phyloP scores from a whole-genome alignment of 768 basidiomycete genomes.

The Imleria badia region DNA sequence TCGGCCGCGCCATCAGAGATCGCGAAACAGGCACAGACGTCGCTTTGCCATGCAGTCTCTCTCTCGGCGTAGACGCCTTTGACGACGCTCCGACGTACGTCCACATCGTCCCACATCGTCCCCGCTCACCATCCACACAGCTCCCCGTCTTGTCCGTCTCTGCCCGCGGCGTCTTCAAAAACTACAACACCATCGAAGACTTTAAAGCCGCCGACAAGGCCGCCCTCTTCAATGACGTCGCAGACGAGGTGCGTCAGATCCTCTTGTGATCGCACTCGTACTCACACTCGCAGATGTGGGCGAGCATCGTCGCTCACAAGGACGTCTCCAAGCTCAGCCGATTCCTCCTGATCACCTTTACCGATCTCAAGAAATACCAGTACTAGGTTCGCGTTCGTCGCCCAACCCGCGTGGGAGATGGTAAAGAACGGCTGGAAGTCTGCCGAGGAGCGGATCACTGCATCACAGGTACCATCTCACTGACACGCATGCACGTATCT shows the following conservation, averaged over 20 bases:
- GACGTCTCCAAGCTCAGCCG: slow-evolving; percentile 60
- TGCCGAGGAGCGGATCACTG: slow-evolving; percentile 45
- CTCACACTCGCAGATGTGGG: slow-evolving; percentile 62
- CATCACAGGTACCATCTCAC: slow-evolving; percentile 36
- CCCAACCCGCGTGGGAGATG: slow-evolving; percentile 91
- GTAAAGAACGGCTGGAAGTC: slow-evolving; percentile 55
- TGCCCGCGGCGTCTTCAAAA: slow-evolving; percentile 75
- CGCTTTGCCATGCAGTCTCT: slow-evolving; percentile 65
- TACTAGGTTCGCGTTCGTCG: slow-evolving; percentile 96
- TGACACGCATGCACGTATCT: background rate
- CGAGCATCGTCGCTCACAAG: slow-evolving; percentile 50
- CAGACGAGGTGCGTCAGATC: slow-evolving; percentile 56
- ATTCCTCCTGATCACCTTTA: slow-evolving; percentile 90
- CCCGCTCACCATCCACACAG: slow-evolving; percentile 30
- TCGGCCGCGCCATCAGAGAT: slow-evolving; percentile 73
- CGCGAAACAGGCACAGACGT: slow-evolving; percentile 74
- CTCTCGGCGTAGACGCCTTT: slow-evolving; percentile 67
- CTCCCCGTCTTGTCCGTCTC: slow-evolving; percentile 47
- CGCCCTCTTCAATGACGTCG: slow-evolving; percentile 72
- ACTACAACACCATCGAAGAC: slow-evolving; percentile 96
- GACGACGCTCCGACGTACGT: slow-evolving; percentile 46
- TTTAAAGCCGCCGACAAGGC: slow-evolving; percentile 91
- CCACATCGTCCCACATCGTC: slow-evolving; percentile 7
- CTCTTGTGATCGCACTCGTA: background rate
- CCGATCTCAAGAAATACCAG: slow-evolving; percentile 97